Evolutionary conservation across 352 stramenopile species (phyloP), one percentile per base, ranked within the genome.

Genomic region (Pythium coloratum): DNA sequence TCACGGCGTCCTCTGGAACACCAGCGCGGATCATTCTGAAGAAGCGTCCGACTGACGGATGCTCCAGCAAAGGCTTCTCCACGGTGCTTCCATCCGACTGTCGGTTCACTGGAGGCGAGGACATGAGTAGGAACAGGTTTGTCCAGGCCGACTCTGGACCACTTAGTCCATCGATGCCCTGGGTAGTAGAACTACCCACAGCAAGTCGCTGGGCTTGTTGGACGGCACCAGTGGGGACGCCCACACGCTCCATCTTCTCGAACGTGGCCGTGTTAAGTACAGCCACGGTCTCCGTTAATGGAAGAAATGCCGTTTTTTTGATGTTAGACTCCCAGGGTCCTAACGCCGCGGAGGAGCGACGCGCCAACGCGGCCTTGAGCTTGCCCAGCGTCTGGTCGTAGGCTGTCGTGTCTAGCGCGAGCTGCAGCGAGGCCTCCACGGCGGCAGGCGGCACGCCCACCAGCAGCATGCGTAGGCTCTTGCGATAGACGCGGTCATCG

Each of bases 321-420:
- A 24, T 24, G 20, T 24, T 24, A 24, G 20, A 24, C 20, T 54
- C 47, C 47, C 47, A 33, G 12, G 26, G 20, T 1, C 18, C 32
- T 3, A 47, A 8, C 20, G 55, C 20, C 24, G 60, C 18, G 2
- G 12, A 6, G 6, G 24, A 40, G 55, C 44, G 42, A 33, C 24
- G 42, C 14, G 62, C 55, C 32, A 69, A 42, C 30, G 62, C 54
- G 13, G 62, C 62, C 18, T 47, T 55, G 12, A 68, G 26, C 28
- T 56, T 55, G 20, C 54, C 62, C 24, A 69, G 62, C 55, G 62
- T 69, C 54, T 69, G 62, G 33, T 69, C 62, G 55, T 69, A 69
- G 12, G 55, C 55, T 14, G 20, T 44, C 55, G 42, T 38, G 42
- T 63, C n/a, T 9, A 69, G 55, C 24, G 30, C 30, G 44, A 24